Base-by-base conservation (phyloP, 1,284 basidiomycete species). In the Apiotrichum montevideense region DNA sequence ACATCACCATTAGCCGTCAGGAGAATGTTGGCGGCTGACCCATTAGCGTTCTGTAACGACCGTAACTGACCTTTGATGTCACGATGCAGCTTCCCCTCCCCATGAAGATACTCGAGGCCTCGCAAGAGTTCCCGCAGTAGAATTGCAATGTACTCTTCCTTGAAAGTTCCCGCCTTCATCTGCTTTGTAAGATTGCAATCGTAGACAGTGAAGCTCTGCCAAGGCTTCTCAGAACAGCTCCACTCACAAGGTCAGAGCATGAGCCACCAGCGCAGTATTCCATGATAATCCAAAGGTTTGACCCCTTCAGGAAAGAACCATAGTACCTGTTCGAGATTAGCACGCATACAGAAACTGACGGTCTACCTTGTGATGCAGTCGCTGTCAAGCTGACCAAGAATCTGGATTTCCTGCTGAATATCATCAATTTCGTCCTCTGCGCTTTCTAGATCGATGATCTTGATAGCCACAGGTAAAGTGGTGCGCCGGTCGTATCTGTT, bases 391-490 rank as follows among this genome's bases (percentile, higher is more conserved):
- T 98, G 95, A n/a, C 91, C 93, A 21, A 99, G 84, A 63, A 98
- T 98, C 75, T 95, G 90, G 61, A 98, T 98, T 77, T 99, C 96
- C 75, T 96, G 92, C 70, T 98, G 95, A 58, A 99, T 98, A 77
- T 98, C 95, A 75, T 97, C 94, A 74, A 98, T 97, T 80, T 99
- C 96, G 72, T 99, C 96, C 75, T 98, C 95, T 52, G 95, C 94
- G 69, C 90, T 92, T 78, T 99, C 95, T 40, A 99, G 84, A 79
- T 98, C 93, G 74, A 98, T 98, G 66, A 98, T 94, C 84, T 98
- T 97, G 80, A 97, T 96, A 43, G 92, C 92, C 39, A 96, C 93
- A 1, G 92, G 92, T 77, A 87, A 87, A 72, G 90, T 87, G 35
- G 90, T 94, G 56, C 90, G 84, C 73, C 90, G 91, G 78, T 96